Evolutionary conservation across 345 rosid genomes (phyloP).

Genomic region (Theobroma cacao): DNA sequence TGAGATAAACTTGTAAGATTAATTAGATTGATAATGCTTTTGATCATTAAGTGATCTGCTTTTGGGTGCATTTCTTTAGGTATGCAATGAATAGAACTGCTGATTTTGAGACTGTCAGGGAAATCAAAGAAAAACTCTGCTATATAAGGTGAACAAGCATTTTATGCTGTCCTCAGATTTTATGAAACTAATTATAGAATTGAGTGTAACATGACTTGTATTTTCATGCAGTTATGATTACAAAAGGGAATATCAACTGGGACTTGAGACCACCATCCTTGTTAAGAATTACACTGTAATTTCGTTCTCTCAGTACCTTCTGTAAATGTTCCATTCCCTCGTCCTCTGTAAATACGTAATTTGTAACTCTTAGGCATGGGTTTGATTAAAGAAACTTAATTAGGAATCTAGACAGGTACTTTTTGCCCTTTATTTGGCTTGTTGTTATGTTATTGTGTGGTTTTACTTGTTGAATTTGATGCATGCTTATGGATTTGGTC

Average conservation of each 20-base stretch:
- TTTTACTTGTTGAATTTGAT: neutral
- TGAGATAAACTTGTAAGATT: slow-evolving; percentile 9
- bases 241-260: slow-evolving; percentile 89
- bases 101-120: slow-evolving; percentile 96
- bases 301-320: slow-evolving; percentile 16
- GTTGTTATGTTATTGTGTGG: neutral
- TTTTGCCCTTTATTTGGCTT: neutral
- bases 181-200: neutral
- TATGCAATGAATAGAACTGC: slow-evolving; percentile 88
- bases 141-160: slow-evolving; percentile 59
- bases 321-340: neutral
- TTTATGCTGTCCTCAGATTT: neutral
- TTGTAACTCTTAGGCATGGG: neutral
- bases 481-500: neutral
- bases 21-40: slow-evolving; percentile 2
- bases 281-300: slow-evolving; percentile 94
- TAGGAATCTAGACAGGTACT: neutral
- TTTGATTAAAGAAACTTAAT: slow-evolving; percentile 1
- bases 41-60: slow-evolving; percentile 7
- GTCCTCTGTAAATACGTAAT: neutral
- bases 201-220: slow-evolving; percentile 8
- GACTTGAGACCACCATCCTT: slow-evolving; percentile 95
- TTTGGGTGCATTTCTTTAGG: slow-evolving; percentile 37
- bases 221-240: slow-evolving; percentile 76
- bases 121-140: slow-evolving; percentile 96